Evolutionary conservation across 768 basidiomycete species (phyloP).

Genomic region (Termitomyces sp.): DNA sequence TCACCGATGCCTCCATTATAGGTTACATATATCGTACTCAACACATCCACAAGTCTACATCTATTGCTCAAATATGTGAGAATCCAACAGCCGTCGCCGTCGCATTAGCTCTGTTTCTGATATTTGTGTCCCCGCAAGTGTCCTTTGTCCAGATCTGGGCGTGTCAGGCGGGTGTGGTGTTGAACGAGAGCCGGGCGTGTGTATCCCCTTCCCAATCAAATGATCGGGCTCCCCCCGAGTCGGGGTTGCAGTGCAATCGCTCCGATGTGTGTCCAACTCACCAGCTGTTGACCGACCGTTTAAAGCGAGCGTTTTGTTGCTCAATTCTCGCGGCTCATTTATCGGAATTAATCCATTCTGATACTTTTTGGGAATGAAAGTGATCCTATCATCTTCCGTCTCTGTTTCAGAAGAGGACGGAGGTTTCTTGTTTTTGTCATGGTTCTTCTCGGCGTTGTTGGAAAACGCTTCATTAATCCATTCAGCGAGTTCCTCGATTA

Average conservation of each 20-base stretch:
- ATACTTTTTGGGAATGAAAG: slow-evolving; percentile 42
- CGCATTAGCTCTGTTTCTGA: slow-evolving; percentile 76
- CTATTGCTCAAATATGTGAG: slow-evolving; percentile 53
- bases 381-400: slow-evolving; percentile 65
- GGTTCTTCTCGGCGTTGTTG: slow-evolving; percentile 13
- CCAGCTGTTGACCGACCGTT: neutral
- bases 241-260: slow-evolving; percentile 10
- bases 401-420: slow-evolving; percentile 47
- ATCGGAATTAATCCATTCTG: slow-evolving; percentile 9
- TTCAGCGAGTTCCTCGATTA: slow-evolving; percentile 78
- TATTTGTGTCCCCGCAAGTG: slow-evolving; percentile 59
- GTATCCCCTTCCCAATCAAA: slow-evolving; percentile 1
- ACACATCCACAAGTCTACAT: slow-evolving; percentile 13
- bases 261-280: slow-evolving; percentile 5
- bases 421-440: neutral
- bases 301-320: neutral
- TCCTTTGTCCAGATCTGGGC: slow-evolving; percentile 28
- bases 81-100: slow-evolving; percentile 70
- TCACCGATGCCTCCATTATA: slow-evolving; percentile 13
- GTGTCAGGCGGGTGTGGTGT: slow-evolving; percentile 15
- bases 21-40: slow-evolving; percentile 4
- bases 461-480: slow-evolving; percentile 80
- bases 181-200: slow-evolving; percentile 4
- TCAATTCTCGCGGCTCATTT: neutral
- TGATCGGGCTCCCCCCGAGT: neutral